phyloP scores from a whole-genome alignment of 176 grass and related monocot species.

The Neostapfia colusana region DNA sequence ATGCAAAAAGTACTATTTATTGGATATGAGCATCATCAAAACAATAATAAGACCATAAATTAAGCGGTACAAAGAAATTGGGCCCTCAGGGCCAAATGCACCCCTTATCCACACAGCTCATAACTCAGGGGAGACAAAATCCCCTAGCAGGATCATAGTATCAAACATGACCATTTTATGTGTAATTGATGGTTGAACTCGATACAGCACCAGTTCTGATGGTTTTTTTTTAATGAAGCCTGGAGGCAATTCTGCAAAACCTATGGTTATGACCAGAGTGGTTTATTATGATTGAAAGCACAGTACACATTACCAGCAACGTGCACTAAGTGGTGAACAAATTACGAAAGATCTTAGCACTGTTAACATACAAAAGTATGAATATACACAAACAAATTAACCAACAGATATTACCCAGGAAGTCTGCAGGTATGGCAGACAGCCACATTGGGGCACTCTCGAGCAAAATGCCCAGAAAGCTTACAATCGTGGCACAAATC shows the following conservation, averaged over 20 bases:
- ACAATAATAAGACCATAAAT: not conserved
- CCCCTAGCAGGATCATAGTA: not conserved
- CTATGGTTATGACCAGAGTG: not conserved
- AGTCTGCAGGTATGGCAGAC: slow-evolving; percentile 90
- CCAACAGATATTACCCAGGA: slow-evolving; percentile 71
- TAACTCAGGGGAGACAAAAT: not conserved
- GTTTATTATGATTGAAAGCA: slow-evolving; percentile 9
- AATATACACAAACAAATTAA: slow-evolving; percentile 21
- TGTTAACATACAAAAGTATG: not conserved
- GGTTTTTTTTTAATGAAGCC: not conserved
- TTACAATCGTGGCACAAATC: slow-evolving; percentile 99
- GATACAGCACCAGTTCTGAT: not conserved
- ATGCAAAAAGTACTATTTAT: not conserved
- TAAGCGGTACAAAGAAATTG: not conserved
- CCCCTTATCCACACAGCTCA: not conserved
- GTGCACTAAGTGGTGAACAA: not conserved
- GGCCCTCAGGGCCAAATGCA: not conserved
- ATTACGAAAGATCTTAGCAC: slow-evolving; percentile 22
- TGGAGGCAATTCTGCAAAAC: not conserved
- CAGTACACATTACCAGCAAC: slow-evolving; percentile 8
- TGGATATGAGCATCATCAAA: slow-evolving; percentile 13
- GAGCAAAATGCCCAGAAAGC: slow-evolving; percentile 92
- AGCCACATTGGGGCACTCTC: slow-evolving; percentile 87
- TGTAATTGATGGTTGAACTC: not conserved
- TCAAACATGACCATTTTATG: not conserved